Percentiles rank a stretch among this genome's conserved stretches.
Evolutionary conservation across 2,329 filamentous ascomycete genomes (phyloP).

Genomic region (Botrytis paeoniae): DNA sequence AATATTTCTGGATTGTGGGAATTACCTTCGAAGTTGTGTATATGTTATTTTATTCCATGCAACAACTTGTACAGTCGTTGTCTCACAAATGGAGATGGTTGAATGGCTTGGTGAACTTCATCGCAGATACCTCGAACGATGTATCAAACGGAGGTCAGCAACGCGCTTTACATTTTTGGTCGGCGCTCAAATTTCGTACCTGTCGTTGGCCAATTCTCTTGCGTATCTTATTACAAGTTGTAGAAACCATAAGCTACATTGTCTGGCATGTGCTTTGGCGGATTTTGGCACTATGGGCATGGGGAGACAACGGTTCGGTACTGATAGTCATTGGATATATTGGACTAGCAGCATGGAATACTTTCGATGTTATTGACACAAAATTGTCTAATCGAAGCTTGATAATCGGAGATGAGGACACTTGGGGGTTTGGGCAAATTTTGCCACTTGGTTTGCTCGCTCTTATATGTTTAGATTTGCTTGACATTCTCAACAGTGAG

Average conservation of each 20-base stretch:
- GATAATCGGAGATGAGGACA: conserved; percentile 19
- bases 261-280: conserved; percentile 8
- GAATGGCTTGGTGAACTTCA: background rate
- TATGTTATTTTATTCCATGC: conserved; percentile 10
- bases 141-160: background rate
- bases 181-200: background rate
- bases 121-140: background rate
- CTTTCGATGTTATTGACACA: conserved; percentile 22
- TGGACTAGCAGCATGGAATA: conserved; percentile 22
- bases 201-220: background rate
- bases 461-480: conserved; percentile 19
- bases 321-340: conserved; percentile 19
- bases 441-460: conserved; percentile 22
- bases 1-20: conserved; percentile 23
- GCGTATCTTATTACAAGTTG: background rate
- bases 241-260: background rate
- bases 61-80: background rate
- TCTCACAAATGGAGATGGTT: background rate
- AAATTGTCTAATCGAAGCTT: conserved; percentile 22
- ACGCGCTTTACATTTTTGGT: background rate
- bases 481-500: conserved; percentile 23
- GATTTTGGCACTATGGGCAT: conserved; percentile 20
- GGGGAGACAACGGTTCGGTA: conserved; percentile 20
- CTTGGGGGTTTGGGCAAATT: conserved; percentile 25
- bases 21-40: conserved; percentile 18